Conservation (phyloP, 441 rosid species). For the Kokia cookei region DNA sequence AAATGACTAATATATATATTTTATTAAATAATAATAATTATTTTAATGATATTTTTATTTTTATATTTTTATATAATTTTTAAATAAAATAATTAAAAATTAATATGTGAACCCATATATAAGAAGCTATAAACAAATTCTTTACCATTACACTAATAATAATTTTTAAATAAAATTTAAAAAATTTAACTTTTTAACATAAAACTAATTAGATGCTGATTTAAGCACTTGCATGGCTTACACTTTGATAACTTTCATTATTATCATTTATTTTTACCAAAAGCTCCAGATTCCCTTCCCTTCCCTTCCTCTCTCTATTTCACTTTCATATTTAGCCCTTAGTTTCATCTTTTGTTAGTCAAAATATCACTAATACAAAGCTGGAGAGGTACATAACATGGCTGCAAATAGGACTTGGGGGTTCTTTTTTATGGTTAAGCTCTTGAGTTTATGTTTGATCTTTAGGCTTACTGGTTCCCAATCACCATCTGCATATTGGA, state of each 20-base stretch:
- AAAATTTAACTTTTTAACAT: no score
- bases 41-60: no score
- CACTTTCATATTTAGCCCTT: neutral
- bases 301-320: neutral
- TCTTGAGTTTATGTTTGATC: neutral
- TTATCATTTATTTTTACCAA: neutral
- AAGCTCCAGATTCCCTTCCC: neutral
- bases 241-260: neutral
- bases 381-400: neutral
- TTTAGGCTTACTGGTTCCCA: neutral
- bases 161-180: no score
- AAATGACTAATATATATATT: no score
- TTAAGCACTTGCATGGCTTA: constrained; percentile 2
- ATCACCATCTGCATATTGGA: constrained; percentile 8
- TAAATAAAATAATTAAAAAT: no score
- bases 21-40: no score
- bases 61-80: no score
- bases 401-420: neutral
- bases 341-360: neutral
- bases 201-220: neutral
- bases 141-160: no score
- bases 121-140: no score
- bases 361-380: neutral
- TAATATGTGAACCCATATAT: no score
- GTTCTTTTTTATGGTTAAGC: neutral